Evolutionary conservation across 1,284 basidiomycete genomes (phyloP).

Genomic region (Cystobasidium sp.): DNA sequence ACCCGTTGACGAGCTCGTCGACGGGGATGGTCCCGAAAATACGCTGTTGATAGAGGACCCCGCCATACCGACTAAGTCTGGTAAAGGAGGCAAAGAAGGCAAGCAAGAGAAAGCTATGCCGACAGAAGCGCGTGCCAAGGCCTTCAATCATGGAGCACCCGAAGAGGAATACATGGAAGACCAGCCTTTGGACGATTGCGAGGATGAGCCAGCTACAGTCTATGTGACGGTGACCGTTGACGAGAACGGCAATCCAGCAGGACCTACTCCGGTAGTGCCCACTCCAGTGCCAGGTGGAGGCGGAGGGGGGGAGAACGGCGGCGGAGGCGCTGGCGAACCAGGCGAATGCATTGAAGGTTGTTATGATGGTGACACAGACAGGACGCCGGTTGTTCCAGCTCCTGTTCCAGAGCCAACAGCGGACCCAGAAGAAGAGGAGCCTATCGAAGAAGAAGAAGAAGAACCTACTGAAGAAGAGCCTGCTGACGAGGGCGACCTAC

Average conservation of each 20-base stretch:
- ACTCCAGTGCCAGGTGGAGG: neutral
- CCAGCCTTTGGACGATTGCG: neutral
- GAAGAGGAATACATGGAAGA: too few relatives aligned
- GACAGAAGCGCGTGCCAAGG: too few relatives aligned
- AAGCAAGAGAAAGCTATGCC: too few relatives aligned
- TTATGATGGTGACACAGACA: neutral
- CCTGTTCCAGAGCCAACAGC: conserved; percentile 6
- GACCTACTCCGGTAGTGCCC: neutral
- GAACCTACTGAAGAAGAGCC: neutral
- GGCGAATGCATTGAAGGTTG: conserved; percentile 14
- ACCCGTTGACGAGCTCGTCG: too few relatives aligned
- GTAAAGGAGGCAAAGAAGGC: too few relatives aligned
- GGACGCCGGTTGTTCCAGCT: neutral
- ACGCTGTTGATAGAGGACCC: too few relatives aligned
- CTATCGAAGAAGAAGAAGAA: neutral
- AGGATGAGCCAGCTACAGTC: conserved; percentile 11
- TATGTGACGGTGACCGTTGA: conserved; percentile 31
- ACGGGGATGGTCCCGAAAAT: too few relatives aligned
- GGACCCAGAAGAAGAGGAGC: neutral
- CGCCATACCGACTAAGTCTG: too few relatives aligned
- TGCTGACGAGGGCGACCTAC: neutral
- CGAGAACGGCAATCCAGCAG: conserved; percentile 2
- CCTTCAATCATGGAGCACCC: too few relatives aligned
- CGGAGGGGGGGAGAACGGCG: conserved; percentile 6
- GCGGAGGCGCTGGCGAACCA: conserved; percentile 6